phyloP scores from a whole-genome alignment of 2,329 filamentous ascomycete genomes.

The Nigrospora osmanthi region DNA sequence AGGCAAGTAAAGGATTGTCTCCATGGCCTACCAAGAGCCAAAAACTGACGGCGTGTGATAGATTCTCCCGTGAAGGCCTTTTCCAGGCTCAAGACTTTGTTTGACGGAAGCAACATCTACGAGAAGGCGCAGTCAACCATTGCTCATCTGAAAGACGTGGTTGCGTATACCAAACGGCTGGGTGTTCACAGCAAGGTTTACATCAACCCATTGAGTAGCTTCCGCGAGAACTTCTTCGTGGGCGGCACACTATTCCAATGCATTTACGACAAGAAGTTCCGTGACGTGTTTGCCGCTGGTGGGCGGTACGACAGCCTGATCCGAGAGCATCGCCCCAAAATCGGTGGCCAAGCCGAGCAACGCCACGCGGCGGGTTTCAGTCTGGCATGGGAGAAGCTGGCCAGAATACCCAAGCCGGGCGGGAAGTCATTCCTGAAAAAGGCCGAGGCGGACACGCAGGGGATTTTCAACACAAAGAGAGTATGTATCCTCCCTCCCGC shows the following conservation, averaged over 20 bases:
- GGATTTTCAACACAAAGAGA: slow-evolving; percentile 54
- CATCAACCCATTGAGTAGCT: slow-evolving; percentile 75
- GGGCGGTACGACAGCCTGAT: slow-evolving; percentile 90
- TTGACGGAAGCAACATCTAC: slow-evolving; percentile 57
- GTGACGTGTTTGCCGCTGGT: slow-evolving; percentile 85
- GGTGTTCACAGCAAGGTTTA: slow-evolving; percentile 72
- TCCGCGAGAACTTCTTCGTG: slow-evolving; percentile 86
- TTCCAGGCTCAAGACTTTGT: slow-evolving; percentile 48
- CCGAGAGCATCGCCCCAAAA: slow-evolving; percentile 69
- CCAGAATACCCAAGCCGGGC: slow-evolving; percentile 51
- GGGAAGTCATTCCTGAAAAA: slow-evolving; percentile 62
- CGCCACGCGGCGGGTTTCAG: slow-evolving; percentile 89
- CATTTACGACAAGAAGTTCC: slow-evolving; percentile 74
- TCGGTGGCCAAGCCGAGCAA: slow-evolving; percentile 52
- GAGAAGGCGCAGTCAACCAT: slow-evolving; percentile 71
- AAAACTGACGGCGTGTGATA: slow-evolving; percentile 16
- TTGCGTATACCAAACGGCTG: slow-evolving; percentile 69
- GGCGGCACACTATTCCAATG: slow-evolving; percentile 87
- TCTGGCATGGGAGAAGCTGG: slow-evolving; percentile 77
- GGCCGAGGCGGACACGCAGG: slow-evolving; percentile 51
- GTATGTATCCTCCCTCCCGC: slow-evolving; percentile 41
- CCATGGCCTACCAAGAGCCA: too few species aligned
- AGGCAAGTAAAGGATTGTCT: slow-evolving; percentile 34
- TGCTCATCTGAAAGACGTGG: slow-evolving; percentile 71
- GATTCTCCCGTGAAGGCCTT: slow-evolving; percentile 51